Conservation (phyloP, 257 asterid species). For the Petrea volubilis region DNA sequence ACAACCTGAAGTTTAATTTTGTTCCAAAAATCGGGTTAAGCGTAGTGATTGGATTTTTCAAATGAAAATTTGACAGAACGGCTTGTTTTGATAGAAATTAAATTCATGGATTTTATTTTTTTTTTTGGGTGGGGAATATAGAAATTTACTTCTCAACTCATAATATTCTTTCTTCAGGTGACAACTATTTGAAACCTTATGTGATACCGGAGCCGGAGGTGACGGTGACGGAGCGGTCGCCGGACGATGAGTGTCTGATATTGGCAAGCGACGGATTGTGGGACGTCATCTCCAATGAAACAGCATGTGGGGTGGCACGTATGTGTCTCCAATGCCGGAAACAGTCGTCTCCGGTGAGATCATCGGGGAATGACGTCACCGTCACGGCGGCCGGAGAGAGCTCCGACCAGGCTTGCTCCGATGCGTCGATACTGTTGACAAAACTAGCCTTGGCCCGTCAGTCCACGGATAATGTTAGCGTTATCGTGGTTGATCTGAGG, state of each 20-base stretch:
- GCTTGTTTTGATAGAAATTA: no score
- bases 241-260: slow-evolving; percentile 71
- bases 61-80: no score
- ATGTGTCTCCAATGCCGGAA: slow-evolving; percentile 64
- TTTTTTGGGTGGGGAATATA: no score
- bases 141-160: no score
- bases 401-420: slow-evolving; percentile 71
- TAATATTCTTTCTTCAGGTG: slow-evolving; percentile 53
- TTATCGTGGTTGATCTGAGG: slow-evolving; percentile 78
- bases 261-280: slow-evolving; percentile 84
- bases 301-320: slow-evolving; percentile 88
- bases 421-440: slow-evolving; percentile 80
- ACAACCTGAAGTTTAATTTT: no score
- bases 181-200: slow-evolving; percentile 75
- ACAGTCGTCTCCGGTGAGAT: slow-evolving; percentile 32
- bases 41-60: no score
- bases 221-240: slow-evolving; percentile 53
- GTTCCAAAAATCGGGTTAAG: no score
- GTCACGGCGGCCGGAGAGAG: slow-evolving; percentile 39
- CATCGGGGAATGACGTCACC: slow-evolving; percentile 30
- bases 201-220: slow-evolving; percentile 89
- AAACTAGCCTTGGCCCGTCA: slow-evolving; percentile 80
- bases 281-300: slow-evolving; percentile 87
- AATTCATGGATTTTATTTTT: no score
- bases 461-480: slow-evolving; percentile 78